These are phyloP conservation scores for Rutstroemia sp. DNA, from an alignment of 2,329 filamentous ascomycete genomes.

Conservation along the genomic window DNA sequence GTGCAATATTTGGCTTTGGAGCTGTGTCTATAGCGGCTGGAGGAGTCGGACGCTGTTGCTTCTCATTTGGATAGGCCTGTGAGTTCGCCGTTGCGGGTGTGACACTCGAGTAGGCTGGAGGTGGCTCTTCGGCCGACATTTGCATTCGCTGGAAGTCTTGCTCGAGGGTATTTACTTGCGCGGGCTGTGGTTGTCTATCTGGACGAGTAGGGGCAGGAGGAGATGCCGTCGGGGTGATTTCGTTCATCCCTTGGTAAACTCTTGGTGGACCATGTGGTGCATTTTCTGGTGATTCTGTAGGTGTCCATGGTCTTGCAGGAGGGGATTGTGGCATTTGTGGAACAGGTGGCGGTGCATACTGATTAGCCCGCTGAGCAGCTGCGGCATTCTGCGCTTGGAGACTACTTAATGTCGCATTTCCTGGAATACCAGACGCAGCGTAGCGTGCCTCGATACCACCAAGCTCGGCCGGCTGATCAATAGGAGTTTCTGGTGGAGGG, in stretches of 20 bases:
- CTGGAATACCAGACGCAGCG: constrained; percentile 84
- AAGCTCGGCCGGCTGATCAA: constrained; percentile 63
- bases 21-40: constrained; percentile 24
- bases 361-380: constrained; percentile 71
- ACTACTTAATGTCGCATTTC: constrained; percentile 72
- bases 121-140: constrained; percentile 66
- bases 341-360: constrained; percentile 54
- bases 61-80: constrained; percentile 69
- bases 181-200: constrained; percentile 25
- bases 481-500: constrained; percentile 87
- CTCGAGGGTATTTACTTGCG: constrained; percentile 67
- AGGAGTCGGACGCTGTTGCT: constrained; percentile 34
- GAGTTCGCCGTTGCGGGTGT: constrained; percentile 40
- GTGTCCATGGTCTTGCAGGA: constrained; percentile 74
- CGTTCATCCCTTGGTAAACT: constrained; percentile 79
- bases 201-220: constrained; percentile 35
- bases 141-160: constrained; percentile 81
- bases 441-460: constrained; percentile 83
- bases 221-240: constrained; percentile 42
- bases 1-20: constrained; percentile 31
- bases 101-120: constrained; percentile 90
- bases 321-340: constrained; percentile 30
- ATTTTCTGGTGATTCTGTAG: constrained; percentile 80
- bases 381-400: constrained; percentile 69
- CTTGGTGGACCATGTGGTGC: constrained; percentile 85